Percentiles rank a stretch among this genome's conserved stretches.
Evolutionary conservation across 2,329 filamentous ascomycete genomes (phyloP).

Genomic region (Scleromitrula shiraiana): DNA sequence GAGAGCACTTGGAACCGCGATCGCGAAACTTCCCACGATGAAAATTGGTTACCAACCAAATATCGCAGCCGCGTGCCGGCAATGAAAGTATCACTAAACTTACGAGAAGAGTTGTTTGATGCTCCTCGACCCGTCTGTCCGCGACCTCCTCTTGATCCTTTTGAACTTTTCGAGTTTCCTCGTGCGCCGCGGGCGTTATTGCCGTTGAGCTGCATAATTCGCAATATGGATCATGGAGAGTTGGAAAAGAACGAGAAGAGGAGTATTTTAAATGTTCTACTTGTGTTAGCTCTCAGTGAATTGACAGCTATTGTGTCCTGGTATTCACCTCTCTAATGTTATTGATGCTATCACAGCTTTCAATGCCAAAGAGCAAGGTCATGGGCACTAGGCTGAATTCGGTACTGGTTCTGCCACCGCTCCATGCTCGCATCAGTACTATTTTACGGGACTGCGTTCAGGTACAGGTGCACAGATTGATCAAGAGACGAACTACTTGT

Average conservation of each 20-base stretch:
- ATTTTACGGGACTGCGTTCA: no score
- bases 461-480: no score
- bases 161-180: slow-evolving; percentile 23
- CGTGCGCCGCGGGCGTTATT: slow-evolving; percentile 24
- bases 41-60: slow-evolving; percentile 15
- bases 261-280: slow-evolving; percentile 8
- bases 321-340: neutral
- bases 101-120: slow-evolving; percentile 27
- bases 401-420: neutral
- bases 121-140: slow-evolving; percentile 28
- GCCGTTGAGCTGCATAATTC: slow-evolving; percentile 25
- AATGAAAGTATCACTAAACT: slow-evolving; percentile 16
- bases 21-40: slow-evolving; percentile 11
- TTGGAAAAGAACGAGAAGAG: slow-evolving; percentile 16
- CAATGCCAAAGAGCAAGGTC: neutral
- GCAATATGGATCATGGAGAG: slow-evolving; percentile 26
- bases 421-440: no score
- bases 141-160: slow-evolving; percentile 28
- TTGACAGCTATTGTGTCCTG: neutral
- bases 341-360: neutral
- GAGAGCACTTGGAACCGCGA: slow-evolving; percentile 8
- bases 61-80: slow-evolving; percentile 9
- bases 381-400: neutral
- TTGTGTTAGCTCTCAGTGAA: neutral
- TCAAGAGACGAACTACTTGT: no score